phyloP scores from a whole-genome alignment of 2,329 filamentous ascomycete species.

The Fusarium anthophilum region DNA sequence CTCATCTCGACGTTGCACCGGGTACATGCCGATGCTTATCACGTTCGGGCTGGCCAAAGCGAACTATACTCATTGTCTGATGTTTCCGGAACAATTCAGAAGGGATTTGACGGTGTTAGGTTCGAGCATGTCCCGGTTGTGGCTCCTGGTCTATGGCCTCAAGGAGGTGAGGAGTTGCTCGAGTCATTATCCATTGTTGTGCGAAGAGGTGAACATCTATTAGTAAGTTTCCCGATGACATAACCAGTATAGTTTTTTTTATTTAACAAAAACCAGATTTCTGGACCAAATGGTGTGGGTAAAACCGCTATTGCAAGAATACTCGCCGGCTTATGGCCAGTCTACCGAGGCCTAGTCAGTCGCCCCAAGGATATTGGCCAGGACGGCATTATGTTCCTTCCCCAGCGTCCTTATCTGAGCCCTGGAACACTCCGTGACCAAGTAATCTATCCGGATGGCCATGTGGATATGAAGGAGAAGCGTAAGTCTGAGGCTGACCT shows the following conservation, averaged over 20 bases:
- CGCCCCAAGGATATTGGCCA: slow-evolving; percentile 81
- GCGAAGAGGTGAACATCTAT: slow-evolving; percentile 87
- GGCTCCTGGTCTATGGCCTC: slow-evolving; percentile 86
- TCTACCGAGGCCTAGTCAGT: slow-evolving; percentile 91
- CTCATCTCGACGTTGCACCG: slow-evolving; percentile 94
- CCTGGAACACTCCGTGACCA: slow-evolving; percentile 94
- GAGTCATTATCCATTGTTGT: slow-evolving; percentile 91
- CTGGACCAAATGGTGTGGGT: slow-evolving; percentile 92
- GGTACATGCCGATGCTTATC: slow-evolving; percentile 90
- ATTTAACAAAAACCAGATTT: slow-evolving; percentile 65
- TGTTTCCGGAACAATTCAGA: slow-evolving; percentile 91
- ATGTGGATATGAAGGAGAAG: slow-evolving; percentile 89
- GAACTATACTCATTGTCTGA: slow-evolving; percentile 92
- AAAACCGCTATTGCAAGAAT: slow-evolving; percentile 90
- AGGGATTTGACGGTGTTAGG: slow-evolving; percentile 92
- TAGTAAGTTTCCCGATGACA: slow-evolving; percentile 57
- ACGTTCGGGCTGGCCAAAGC: slow-evolving; percentile 69
- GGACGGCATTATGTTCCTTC: slow-evolving; percentile 98
- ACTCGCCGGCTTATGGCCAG: slow-evolving; percentile 92
- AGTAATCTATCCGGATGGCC: slow-evolving; percentile 96
- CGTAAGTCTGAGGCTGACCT: slow-evolving; percentile 82
- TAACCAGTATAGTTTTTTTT: slow-evolving; percentile 5
- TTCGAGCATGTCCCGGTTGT: slow-evolving; percentile 94
- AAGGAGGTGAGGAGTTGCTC: slow-evolving; percentile 89
- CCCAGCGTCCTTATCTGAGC: slow-evolving; percentile 90